Evolutionary conservation across 2,329 filamentous ascomycete genomes (phyloP), one percentile per base, ranked within the genome.

Genomic region (Zasmidium citrigriseum): DNA sequence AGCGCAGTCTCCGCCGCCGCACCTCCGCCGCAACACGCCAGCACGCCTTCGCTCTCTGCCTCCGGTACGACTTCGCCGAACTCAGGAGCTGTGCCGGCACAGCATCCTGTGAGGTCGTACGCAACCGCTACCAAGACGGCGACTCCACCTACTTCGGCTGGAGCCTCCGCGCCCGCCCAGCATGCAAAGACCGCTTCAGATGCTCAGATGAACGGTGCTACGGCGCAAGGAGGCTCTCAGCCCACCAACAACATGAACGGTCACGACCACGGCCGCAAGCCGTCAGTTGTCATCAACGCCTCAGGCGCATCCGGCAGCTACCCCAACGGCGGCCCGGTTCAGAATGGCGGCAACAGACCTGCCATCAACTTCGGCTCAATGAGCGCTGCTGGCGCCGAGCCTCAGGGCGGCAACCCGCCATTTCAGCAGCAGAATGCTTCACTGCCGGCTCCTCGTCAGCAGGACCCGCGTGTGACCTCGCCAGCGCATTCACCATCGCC

Each of bases 401-500:
- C 85, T 16, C 64, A 62, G 44, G 85, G 89, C 75, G 90, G 86
- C 78, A 18, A 23, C 11, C 85, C 83, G 50, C 88, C 89, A 14
- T 84, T 88, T 82, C 59, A 88, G 84, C 66, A 81, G 79, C 75
- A 91, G 85, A 76, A 86, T 58, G 76, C 80, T 49, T 80, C 76
- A 50, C 75, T 83, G 58, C 86, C 71, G 75, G 82, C 75, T 70
- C 83, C 80, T 54, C 60, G 54, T 54, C 46, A 61, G 72, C 80
- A 76, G 58, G 87, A 90, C 71, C 89, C 89, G 62, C 86, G 90
- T 68, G 84, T 93, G 52, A 87, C 87, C 49, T 96, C 93, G 47
- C 95, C 95, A 4, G 87, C 90, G 50, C 88, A 89, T 67, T 97
- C 93, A 47, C 95, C 95, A 3, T 93, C 91, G 45, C 95, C 95